Percentiles rank a stretch among this genome's conserved stretches.
These are phyloP conservation scores for sweet orange (Citrus sinensis) DNA, from an alignment of 345 rosid species.

Conservation along the genomic window DVS_A1.0 CM039161.1:2674501-2675000, in stretches of 20 bases:
- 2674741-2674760: slow-evolving; percentile 49
- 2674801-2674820: slow-evolving; percentile 37
- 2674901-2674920: slow-evolving; percentile 47
- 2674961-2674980: slow-evolving; percentile 28
- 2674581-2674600: slow-evolving; percentile 38
- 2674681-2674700: slow-evolving; percentile 53
- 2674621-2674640: slow-evolving; percentile 44
- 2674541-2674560: slow-evolving; percentile 30
- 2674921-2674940: slow-evolving; percentile 50
- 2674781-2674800: slow-evolving; percentile 45
- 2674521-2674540: slow-evolving; percentile 40
- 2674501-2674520: slow-evolving; percentile 44
- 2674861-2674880: slow-evolving; percentile 47
- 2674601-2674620: slow-evolving; percentile 36
- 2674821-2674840: slow-evolving; percentile 42
- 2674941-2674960: slow-evolving; percentile 45
- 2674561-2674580: slow-evolving; percentile 44
- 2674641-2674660: slow-evolving; percentile 48
- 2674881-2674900: slow-evolving; percentile 37
- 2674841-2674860: slow-evolving; percentile 43
- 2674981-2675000: slow-evolving; percentile 27
- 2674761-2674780: slow-evolving; percentile 48
- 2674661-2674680: slow-evolving; percentile 34
- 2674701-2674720: slow-evolving; percentile 54
- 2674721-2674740: slow-evolving; percentile 39